Base-by-base conservation (phyloP, 192 early-diverging fungal species). In the Diversispora eburnea region DNA sequence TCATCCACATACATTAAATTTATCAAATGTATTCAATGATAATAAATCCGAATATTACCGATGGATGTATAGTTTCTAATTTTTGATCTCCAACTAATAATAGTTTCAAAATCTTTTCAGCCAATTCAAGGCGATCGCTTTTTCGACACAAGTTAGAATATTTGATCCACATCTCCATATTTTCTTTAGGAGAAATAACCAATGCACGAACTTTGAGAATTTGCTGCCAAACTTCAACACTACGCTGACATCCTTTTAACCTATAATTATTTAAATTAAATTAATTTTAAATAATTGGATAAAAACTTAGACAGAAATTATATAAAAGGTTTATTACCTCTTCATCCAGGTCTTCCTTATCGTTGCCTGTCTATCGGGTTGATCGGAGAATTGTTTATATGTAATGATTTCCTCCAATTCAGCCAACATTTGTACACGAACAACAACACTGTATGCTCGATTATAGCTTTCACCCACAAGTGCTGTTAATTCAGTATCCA, bases 401-500 rank as follows among this genome's bases (percentile, higher is more conserved):
- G 84, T 79, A 39, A 99, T 94, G 59, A 96, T 94, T 79, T 99
- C 97, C 77, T 99, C 97, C 63, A 99, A 78, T 78, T 99, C 97
- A 0, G 94, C 92, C 73, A 99, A 89, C 96, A 99, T 92, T 80
- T 99, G 97, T 57, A 95, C 93, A 52, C 93, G 90, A 13, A 99
- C 94, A 6, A 98, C 88, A 17, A 81, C 78, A 58, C 58, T 82
- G 76, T 98, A 99, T 0, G 94, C 92, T 48, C 96, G 91, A 77
- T 91, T 94, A 74, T 98, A 98, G 54, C 94, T 95, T 78, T 99
- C 97, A 1, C 93, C 89, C 8, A 97, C 87, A 47, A 94, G 77
- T 2, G 97, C 93, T 45, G 90, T 91, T 57, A 97, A 73, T 60
- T 96, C 91, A 4, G 90, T 92, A 72, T 95, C 92, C 25, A 98